Conservation (phyloP, 1,139 yeast species). For the Taiozyma sp. region DNA sequence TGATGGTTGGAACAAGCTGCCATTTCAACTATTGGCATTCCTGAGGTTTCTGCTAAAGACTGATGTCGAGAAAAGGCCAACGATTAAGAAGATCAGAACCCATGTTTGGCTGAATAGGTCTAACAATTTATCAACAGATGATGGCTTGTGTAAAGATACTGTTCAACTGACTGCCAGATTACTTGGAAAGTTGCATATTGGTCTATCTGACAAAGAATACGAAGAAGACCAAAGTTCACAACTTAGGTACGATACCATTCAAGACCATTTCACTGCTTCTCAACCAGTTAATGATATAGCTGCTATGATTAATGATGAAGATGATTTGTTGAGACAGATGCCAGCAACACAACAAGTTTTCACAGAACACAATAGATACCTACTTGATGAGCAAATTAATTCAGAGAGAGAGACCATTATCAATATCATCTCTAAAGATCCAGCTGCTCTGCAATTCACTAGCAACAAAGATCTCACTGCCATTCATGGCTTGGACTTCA, state of each 20-base stretch:
- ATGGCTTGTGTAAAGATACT: conserved; percentile 48
- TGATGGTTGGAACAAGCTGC: conserved; percentile 50
- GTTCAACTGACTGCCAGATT: conserved; percentile 37
- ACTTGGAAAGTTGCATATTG: conserved; percentile 41
- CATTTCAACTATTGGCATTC: conserved; percentile 43
- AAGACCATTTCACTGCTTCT: conserved; percentile 18
- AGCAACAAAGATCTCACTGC: conserved; percentile 10
- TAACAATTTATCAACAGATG: conserved; percentile 36
- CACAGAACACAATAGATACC: conserved; percentile 24
- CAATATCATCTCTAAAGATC: conserved; percentile 40
- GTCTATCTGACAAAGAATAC: conserved; percentile 37
- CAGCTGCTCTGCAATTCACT: conserved; percentile 45
- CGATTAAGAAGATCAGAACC: conserved; percentile 34
- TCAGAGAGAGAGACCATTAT: conserved; percentile 29
- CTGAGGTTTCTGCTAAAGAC: conserved; percentile 46
- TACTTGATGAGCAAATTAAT: conserved; percentile 13
- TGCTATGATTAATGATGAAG: conserved; percentile 32
- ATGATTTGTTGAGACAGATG: conserved; percentile 12
- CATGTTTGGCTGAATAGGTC: conserved; percentile 50
- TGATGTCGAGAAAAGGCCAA: conserved; percentile 37
- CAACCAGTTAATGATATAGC: conserved; percentile 34
- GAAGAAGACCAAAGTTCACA: conserved; percentile 12
- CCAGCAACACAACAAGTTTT: conserved; percentile 34
- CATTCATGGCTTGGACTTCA: conserved; percentile 7
- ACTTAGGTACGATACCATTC: conserved; percentile 12